phyloP scores from a whole-genome alignment of 345 rosid genomes.

The Theobroma cacao region DNA sequence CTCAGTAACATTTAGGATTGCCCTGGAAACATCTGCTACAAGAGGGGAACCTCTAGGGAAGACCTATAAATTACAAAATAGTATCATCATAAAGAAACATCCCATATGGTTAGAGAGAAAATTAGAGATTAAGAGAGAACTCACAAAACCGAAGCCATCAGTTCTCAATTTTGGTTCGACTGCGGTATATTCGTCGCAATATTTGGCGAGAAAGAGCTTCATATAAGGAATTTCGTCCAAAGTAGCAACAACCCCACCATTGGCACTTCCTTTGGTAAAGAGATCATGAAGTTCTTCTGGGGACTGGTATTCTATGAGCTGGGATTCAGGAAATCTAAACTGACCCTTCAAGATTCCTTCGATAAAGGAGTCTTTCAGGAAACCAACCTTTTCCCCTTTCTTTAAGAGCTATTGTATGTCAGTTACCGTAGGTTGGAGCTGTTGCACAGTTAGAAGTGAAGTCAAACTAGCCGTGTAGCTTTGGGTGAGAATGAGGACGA shows the following conservation, averaged over 20 bases:
- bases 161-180: conserved; percentile 31
- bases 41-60: conserved; percentile 45
- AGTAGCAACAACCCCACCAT: conserved; percentile 40
- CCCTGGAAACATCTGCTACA: conserved; percentile 41
- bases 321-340: conserved; percentile 20
- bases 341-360: conserved; percentile 26
- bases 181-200: conserved; percentile 35
- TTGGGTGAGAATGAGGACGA: conserved; percentile 61
- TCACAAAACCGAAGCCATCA: conserved; percentile 43
- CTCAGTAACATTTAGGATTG: conserved; percentile 32
- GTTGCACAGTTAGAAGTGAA: conserved; percentile 52
- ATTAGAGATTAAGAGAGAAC: background rate
- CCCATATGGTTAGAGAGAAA: background rate
- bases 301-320: conserved; percentile 8
- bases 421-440: conserved; percentile 43
- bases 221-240: conserved; percentile 35
- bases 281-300: conserved; percentile 31
- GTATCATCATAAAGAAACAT: background rate
- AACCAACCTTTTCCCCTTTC: conserved; percentile 43
- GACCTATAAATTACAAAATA: conserved; percentile 15
- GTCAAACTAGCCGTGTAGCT: conserved; percentile 77
- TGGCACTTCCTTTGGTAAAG: conserved; percentile 30
- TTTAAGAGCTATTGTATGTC: conserved; percentile 37
- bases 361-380: conserved; percentile 35
- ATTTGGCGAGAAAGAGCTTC: conserved; percentile 34